phyloP scores from a whole-genome alignment of 345 rosid genomes.

The Populus simonii region DNA sequence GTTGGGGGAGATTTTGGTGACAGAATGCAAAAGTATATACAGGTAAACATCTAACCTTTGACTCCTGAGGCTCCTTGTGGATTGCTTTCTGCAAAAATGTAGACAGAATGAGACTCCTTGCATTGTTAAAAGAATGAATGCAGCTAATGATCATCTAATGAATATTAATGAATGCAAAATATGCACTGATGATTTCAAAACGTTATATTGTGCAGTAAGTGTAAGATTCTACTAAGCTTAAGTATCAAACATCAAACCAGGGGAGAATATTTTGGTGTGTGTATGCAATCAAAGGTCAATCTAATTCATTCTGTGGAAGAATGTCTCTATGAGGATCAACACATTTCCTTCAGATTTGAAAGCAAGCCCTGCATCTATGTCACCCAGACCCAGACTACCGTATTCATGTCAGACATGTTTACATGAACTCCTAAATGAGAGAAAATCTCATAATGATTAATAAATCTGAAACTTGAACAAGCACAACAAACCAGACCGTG shows the following conservation, averaged over 20 bases:
- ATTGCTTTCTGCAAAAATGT: constrained; percentile 67
- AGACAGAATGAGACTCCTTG: background rate
- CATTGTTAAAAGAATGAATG: background rate
- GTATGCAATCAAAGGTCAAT: background rate
- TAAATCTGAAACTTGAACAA: background rate
- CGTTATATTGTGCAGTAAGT: background rate
- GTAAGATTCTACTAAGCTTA: constrained; percentile 1
- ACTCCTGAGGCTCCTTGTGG: constrained; percentile 70
- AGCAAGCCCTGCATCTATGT: background rate
- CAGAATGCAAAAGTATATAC: background rate
- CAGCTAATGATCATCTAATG: background rate
- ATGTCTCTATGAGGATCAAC: background rate
- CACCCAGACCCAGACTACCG: background rate
- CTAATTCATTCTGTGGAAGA: background rate
- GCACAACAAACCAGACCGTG: background rate
- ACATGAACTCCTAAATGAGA: background rate
- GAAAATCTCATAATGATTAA: background rate
- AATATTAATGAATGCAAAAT: background rate
- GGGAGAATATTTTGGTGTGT: background rate
- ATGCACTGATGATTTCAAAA: background rate
- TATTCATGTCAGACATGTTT: background rate
- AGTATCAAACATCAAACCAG: constrained; percentile 3
- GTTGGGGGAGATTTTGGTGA: too few relatives aligned
- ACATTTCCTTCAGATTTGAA: background rate
- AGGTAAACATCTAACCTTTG: constrained; percentile 53